Base-by-base conservation (phyloP, 202 grass and related monocot genomes). In the Zizania palustris region DNA sequence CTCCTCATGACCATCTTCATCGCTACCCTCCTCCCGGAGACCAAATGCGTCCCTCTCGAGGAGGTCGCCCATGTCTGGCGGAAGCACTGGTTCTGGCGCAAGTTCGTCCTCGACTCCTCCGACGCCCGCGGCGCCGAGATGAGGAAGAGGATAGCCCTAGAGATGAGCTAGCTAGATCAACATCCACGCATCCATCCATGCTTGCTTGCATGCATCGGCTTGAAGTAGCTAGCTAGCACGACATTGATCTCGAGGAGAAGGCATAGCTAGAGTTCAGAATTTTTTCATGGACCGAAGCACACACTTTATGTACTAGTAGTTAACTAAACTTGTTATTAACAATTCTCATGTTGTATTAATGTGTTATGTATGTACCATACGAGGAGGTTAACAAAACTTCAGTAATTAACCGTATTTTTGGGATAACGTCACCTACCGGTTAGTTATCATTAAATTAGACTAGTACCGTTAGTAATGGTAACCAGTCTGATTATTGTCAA, bases 81-180 rank as follows among this genome's bases (percentile, higher is more conserved):
- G 68, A 79, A 64, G 79, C 83, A 82, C 57, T 83, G 87, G 79
- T 86, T 90, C 79, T 90, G 87, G 86, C 50, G 77, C 36, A 85
- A 76, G 71, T 81, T 72, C 65, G 18, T 85, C 59, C 0, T 80
- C 76, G 86, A 88, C 36, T 45, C 9, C 58, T 4, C 57, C 76
- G 71, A 84, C n/a, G 74, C 56, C 0, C 69, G 85, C 40, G 72
- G 71, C 49, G 86, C 86, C 0, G 86, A 84, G 76, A 88, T 84
- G 87, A 82, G 87, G 83, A 90, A 83, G 74, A 88, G 43, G 86
- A 88, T 84, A 88, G 81, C 86, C 19, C 76, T 88, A 86, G 78
- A 90, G 79, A 84, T 88, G 86, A 88, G 86, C 80, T 87, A 88
- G 86, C 80, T 87, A 55, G 69, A 66, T 36, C 41, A 3, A 46